phyloP scores from a whole-genome alignment of 768 basidiomycete genomes.

The Podaxis pistillaris region DNA sequence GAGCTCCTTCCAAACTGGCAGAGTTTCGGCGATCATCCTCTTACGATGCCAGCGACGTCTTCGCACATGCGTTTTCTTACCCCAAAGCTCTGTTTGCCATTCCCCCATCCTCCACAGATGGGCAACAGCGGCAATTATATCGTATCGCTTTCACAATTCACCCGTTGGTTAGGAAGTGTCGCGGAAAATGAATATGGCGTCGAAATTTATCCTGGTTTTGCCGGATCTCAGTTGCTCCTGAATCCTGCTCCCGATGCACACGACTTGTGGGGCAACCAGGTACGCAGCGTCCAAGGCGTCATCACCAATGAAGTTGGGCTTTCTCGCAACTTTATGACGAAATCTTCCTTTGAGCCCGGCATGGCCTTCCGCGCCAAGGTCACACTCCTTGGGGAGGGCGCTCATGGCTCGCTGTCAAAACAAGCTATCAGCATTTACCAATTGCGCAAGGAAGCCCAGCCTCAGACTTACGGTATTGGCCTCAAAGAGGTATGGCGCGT shows the following conservation, averaged over 20 bases:
- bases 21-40: slow-evolving; percentile 61
- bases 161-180: slow-evolving; percentile 83
- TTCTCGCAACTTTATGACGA: slow-evolving; percentile 70
- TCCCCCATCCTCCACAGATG: slow-evolving; percentile 98
- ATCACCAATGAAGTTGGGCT: slow-evolving; percentile 94
- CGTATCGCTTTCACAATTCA: slow-evolving; percentile 83
- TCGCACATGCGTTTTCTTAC: slow-evolving; percentile 89
- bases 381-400: slow-evolving; percentile 91
- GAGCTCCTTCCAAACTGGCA: slow-evolving; percentile 90
- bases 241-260: slow-evolving; percentile 45
- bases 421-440: slow-evolving; percentile 71
- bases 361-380: slow-evolving; percentile 94
- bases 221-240: slow-evolving; percentile 82
- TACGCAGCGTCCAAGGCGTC: slow-evolving; percentile 68
- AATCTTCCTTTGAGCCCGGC: slow-evolving; percentile 90
- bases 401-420: slow-evolving; percentile 90
- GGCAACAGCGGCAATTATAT: slow-evolving; percentile 91
- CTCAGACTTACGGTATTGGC: slow-evolving; percentile 95
- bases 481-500: slow-evolving; percentile 98
- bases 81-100: slow-evolving; percentile 60
- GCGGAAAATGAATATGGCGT: slow-evolving; percentile 82
- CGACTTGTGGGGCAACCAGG: slow-evolving; percentile 41
- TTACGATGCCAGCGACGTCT: slow-evolving; percentile 75
- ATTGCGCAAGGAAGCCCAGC: slow-evolving; percentile 66
- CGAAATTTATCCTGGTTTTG: slow-evolving; percentile 96